These are phyloP conservation scores for Cocos nucifera DNA, from an alignment of 176 grass and related monocot genomes.

Conservation along the genomic window DNA sequence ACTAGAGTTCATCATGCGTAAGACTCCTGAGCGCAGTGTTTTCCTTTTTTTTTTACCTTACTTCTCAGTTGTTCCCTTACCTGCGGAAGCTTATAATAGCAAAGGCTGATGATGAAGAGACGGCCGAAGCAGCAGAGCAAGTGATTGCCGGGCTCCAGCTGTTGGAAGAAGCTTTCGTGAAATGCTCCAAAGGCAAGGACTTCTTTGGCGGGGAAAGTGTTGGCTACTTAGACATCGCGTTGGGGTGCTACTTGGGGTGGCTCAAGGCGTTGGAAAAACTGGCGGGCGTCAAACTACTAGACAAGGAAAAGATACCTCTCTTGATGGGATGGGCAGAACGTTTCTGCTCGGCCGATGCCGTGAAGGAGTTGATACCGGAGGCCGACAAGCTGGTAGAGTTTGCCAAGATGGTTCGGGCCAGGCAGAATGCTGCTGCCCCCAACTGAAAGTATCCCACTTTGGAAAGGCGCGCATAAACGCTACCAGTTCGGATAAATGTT, in stretches of 20 bases:
- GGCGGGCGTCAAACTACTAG: constrained; percentile 11
- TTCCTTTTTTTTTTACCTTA: too few species aligned
- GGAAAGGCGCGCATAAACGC: too few species aligned
- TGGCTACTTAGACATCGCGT: constrained; percentile 37
- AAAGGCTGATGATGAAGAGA: constrained; percentile 1
- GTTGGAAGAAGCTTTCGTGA: constrained; percentile 43
- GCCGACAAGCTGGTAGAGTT: constrained; percentile 21
- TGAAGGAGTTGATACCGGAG: constrained; percentile 25
- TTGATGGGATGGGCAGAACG: constrained; percentile 35
- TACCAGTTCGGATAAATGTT: too few species aligned
- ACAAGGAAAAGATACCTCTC: constrained; percentile 28
- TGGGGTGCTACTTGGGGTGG: constrained; percentile 31
- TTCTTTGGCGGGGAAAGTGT: constrained; percentile 48
- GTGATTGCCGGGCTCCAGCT: constrained; percentile 8
- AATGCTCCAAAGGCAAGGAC: constrained; percentile 23
- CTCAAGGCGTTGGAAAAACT: constrained; percentile 33
- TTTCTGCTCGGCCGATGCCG: constrained; percentile 27
- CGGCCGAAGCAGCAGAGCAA: constrained; percentile 16
- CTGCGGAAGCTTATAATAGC: too few species aligned
- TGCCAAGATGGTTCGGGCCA: background rate
- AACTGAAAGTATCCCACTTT: too few species aligned
- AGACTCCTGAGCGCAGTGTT: too few species aligned
- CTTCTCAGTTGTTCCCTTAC: too few species aligned
- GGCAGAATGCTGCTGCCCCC: too few species aligned
- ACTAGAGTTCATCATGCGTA: too few species aligned